Base-by-base conservation (phyloP, 225 moss, liverwort and hornwort species). In the Sphagnum tenellum region DNA sequence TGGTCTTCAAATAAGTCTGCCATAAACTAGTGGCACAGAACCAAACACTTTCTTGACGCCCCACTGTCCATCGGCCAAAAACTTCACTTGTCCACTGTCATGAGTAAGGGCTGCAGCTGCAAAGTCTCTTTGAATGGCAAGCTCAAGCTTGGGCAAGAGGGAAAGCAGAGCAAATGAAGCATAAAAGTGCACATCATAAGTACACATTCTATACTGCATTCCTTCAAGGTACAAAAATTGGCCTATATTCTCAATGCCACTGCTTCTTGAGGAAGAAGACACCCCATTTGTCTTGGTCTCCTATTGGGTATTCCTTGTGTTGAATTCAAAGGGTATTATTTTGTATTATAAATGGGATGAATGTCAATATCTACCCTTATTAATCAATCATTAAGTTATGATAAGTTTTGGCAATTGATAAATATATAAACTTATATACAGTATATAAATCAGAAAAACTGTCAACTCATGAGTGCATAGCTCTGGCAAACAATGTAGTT, bases 121-220 rank as follows among this genome's bases (percentile, higher is more conserved):
- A 8, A 65, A 79, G 69, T 84, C 83, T 45, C 83, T 66, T 48
- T 84, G 83, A 57, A 84, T 72, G 6, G 75, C 60, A 6, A 80
- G 80, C 74, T 84, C 83, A 56, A 84, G 64, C 71, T 84, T 84
- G 12, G 83, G 83, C 55, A 80, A 84, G 56, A 84, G 83, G 5
- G 74, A 61, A 5, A 84, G 69, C 2, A 84, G 80, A 3, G 83
- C 96, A 74, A 98, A 98, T n/a, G 96, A 98, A 8, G 96, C 96
- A 71, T 98, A 98, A 65, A 98, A 98, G 70, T 98, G 96, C 70
- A 98, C 96, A 76, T 98, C 96, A 62, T 98, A 98, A 2, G 96
- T 98, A 64, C 84, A 90, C 92, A 98, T 92, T 5, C 89, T 78
- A 29, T 98, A 98, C 68, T 98, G 92, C 66, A 89, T 85, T 47